A percentile compares a stretch with the other conserved stretches of the same genome.
These are phyloP conservation scores for Zygotorulaspora chibaensis DNA, from an alignment of 805 yeast species.

Conservation along the genomic window DNA sequence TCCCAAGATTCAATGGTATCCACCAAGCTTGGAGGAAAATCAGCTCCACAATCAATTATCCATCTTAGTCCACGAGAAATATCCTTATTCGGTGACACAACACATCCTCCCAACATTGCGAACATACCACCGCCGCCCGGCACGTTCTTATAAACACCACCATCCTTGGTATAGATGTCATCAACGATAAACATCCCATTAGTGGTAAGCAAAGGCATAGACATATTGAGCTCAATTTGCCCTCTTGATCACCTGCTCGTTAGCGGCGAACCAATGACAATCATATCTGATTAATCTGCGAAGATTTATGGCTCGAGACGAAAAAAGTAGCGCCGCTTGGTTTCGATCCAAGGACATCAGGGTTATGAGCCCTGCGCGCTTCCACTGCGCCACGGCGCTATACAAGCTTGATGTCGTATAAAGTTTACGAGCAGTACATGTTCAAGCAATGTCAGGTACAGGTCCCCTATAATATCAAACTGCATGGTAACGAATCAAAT, in stretches of 20 bases:
- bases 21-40: conserved; percentile 55
- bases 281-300: no score
- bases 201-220: conserved; percentile 46
- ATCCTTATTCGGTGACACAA: conserved; percentile 40
- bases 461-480: no score
- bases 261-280: no score
- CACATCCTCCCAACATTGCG: conserved; percentile 69
- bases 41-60: conserved; percentile 75
- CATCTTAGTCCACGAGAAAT: conserved; percentile 47
- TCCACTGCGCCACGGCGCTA: conserved; percentile 98
- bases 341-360: conserved; percentile 97
- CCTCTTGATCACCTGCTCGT: no score
- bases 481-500: no score
- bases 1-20: conserved; percentile 53
- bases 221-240: not conserved
- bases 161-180: conserved; percentile 50
- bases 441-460: no score
- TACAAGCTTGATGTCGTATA: not conserved
- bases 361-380: conserved; percentile 99
- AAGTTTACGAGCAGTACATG: no score
- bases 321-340: conserved; percentile 76
- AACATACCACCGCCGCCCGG: conserved; percentile 91
- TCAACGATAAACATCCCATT: conserved; percentile 90
- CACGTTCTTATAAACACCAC: conserved; percentile 42
- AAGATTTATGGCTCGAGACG: conserved; percentile 1